Evolutionary conservation across 768 basidiomycete genomes (phyloP), one percentile per base, ranked within the genome.

Genomic region (Cyathus striatus): DNA sequence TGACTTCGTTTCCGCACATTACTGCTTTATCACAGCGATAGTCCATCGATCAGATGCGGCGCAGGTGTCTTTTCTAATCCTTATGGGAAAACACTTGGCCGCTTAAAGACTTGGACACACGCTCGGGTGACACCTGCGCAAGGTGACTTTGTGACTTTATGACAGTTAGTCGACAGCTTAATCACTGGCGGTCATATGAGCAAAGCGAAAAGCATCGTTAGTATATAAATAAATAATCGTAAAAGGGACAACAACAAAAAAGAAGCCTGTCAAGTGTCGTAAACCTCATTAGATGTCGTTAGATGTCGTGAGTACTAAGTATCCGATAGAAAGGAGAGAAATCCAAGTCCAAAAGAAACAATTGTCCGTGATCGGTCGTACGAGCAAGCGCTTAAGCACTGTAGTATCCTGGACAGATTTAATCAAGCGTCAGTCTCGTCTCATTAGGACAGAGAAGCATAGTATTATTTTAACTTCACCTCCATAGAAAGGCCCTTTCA

Each of bases 401-500:
- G 70, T 81, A 79, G 59, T 72, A 72, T 57, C 71, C 73, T 73
- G 47, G 16, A 51, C 44, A 41, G 55, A 49, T 21, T 17, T 17
- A 5, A 51, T 40, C 49, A 50, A 58, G 46, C 46, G 49, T 64
- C 43, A 60, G 50, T 44, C 41, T 47, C 40, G 41, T 41, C 46
- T 46, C 49, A 36, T 24, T 36, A 54, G 44, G 35, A 49, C n/a
- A n/a, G n/a, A n/a, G n/a, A n/a, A n/a, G n/a, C n/a, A 37, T 47
- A 42, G 42, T 23, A 30, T 51, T 50, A 41, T 45, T 43, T 50
- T 51, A 38, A 48, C 61, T 75, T 64, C 58, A 82, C 83, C 82
- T 61, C 78, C 80, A 53, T 69, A 52, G 62, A 72, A 76, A 25
- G 79, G 76, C 41, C 79, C 78, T 54, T 81, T 79, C 77, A 87